Evolutionary conservation across 306 rosid species (phyloP).

Genomic region (Cicer pinnatifidum): DNA sequence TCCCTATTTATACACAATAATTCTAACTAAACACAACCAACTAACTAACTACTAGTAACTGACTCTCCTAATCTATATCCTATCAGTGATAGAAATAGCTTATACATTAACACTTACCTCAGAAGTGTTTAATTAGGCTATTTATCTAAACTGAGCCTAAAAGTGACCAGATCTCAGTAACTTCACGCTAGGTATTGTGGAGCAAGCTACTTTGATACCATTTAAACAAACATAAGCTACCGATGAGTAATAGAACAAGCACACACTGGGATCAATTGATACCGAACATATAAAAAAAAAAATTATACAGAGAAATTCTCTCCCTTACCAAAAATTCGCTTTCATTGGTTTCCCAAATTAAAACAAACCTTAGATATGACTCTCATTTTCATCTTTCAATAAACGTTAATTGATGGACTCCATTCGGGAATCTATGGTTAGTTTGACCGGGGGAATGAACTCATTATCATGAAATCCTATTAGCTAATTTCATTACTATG

Average conservation of each 20-base stretch:
- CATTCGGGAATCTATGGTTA: no score
- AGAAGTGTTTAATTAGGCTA: no score
- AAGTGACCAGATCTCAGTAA: neutral
- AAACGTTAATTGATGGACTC: no score
- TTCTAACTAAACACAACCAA: no score
- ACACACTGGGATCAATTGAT: neutral
- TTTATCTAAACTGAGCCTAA: neutral
- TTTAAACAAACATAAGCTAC: slow-evolving; percentile 19
- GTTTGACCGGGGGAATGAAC: neutral
- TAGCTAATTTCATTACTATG: neutral
- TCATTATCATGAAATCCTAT: neutral
- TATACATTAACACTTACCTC: no score
- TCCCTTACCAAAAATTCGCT: neutral
- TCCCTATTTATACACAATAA: no score
- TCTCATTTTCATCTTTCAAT: neutral
- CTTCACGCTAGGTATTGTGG: neutral
- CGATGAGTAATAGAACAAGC: neutral
- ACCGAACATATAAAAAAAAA: neutral
- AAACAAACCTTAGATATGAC: neutral
- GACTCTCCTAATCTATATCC: no score
- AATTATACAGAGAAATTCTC: neutral
- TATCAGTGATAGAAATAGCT: no score
- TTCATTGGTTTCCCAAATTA: neutral
- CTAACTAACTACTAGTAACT: no score
- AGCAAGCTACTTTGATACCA: neutral